These are phyloP conservation scores for Xylariaceae sp. DNA, from an alignment of 2,329 filamentous ascomycete species.

Conservation along the genomic window DNA sequence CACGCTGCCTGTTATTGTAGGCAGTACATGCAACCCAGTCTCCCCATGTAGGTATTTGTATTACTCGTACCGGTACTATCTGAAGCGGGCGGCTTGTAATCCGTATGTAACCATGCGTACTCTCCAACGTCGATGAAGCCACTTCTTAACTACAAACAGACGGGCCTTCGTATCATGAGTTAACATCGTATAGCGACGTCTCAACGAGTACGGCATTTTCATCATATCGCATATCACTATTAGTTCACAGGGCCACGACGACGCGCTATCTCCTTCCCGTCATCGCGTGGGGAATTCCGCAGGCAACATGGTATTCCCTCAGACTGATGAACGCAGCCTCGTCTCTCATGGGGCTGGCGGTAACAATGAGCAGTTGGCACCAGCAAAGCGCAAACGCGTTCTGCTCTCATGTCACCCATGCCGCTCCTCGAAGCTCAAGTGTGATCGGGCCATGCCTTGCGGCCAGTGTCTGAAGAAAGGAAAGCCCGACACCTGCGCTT, in stretches of 20 bases:
- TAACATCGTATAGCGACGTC: background rate
- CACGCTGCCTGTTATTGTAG: no score
- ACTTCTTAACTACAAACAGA: background rate
- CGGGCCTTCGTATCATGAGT: background rate
- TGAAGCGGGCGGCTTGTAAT: no score
- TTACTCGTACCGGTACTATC: no score
- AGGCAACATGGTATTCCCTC: conserved; percentile 7
- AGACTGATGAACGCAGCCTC: background rate
- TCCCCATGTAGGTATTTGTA: no score
- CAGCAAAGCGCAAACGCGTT: conserved; percentile 42
- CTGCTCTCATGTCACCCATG: conserved; percentile 50
- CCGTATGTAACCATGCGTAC: background rate
- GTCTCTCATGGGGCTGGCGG: conserved; percentile 8
- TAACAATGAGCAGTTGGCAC: conserved; percentile 4
- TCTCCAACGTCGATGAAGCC: background rate
- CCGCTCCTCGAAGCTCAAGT: conserved; percentile 51
- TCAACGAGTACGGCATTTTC: background rate
- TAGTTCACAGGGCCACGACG: background rate
- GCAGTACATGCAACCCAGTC: no score
- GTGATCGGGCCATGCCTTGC: conserved; percentile 49
- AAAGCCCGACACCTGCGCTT: conserved; percentile 41
- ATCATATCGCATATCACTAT: background rate
- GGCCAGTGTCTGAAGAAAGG: conserved; percentile 48
- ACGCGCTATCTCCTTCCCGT: background rate
- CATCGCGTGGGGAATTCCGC: background rate